Conservation (phyloP, 306 rosid genomes). For the Dicorynia guianensis region DNA sequence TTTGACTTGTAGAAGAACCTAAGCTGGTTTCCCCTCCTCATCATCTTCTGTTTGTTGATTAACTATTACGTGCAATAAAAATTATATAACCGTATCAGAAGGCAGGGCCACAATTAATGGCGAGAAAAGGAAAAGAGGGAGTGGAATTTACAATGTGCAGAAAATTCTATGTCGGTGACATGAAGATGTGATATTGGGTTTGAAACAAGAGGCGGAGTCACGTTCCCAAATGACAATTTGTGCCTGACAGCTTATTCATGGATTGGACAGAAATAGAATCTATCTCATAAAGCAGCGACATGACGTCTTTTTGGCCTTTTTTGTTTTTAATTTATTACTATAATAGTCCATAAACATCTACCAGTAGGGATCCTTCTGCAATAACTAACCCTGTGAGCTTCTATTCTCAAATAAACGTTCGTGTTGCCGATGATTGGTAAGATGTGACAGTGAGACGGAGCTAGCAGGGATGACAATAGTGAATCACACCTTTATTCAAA, state of each 20-base stretch:
- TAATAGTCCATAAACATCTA: constrained; percentile 27
- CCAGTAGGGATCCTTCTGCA: constrained; percentile 26
- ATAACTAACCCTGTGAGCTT: constrained; percentile 48
- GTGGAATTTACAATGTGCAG: too few species aligned
- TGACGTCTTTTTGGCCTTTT: constrained; percentile 28
- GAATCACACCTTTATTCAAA: constrained; percentile 1
- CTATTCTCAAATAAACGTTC: constrained; percentile 27
- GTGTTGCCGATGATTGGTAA: neutral
- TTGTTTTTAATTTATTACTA: neutral
- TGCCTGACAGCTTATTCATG: constrained; percentile 36
- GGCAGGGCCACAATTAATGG: neutral
- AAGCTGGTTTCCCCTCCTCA: constrained; percentile 7
- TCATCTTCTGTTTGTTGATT: neutral
- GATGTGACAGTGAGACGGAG: constrained; percentile 37
- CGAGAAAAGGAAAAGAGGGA: too few species aligned
- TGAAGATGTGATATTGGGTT: neutral
- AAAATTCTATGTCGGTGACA: neutral
- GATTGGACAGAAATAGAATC: constrained; percentile 53
- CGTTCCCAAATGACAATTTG: constrained; percentile 30
- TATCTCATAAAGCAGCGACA: constrained; percentile 19
- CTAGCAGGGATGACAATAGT: constrained; percentile 24
- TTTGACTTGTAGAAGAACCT: neutral
- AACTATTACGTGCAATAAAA: neutral
- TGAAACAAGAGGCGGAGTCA: constrained; percentile 7
- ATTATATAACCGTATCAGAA: neutral